phyloP scores from a whole-genome alignment of 805 yeast species.

The Kodamaea restingae region DNA sequence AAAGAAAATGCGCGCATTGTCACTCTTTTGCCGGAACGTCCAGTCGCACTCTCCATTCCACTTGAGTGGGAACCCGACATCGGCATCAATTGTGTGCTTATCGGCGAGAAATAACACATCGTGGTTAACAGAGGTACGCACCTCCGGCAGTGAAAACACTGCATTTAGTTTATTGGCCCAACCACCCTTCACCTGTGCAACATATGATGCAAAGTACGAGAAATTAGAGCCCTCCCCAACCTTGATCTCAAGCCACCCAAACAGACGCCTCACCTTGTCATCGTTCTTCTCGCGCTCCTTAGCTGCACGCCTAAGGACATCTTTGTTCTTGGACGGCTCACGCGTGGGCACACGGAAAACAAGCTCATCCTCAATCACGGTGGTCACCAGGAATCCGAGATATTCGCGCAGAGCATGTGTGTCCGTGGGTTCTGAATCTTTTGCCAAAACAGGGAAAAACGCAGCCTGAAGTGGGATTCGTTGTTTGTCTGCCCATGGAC shows the following conservation, averaged over 20 bases:
- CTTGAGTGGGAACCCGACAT: constrained; percentile 64
- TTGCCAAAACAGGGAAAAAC: constrained; percentile 63
- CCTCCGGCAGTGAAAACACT: constrained; percentile 52
- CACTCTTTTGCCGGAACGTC: constrained; percentile 53
- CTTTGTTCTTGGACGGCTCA: constrained; percentile 73
- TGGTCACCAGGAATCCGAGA: constrained; percentile 51
- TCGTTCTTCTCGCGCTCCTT: constrained; percentile 4
- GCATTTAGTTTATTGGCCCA: constrained; percentile 48
- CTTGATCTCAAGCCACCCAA: constrained; percentile 88
- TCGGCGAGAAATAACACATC: constrained; percentile 67
- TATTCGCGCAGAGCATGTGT: constrained; percentile 46
- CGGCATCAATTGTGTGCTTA: constrained; percentile 50
- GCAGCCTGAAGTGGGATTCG: constrained; percentile 58
- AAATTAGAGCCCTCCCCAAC: constrained; percentile 51
- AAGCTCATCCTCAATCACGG: constrained; percentile 61
- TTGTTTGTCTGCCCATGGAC: constrained; percentile 96
- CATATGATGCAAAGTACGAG: constrained; percentile 43
- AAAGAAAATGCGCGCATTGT: constrained; percentile 55
- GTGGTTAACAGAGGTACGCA: constrained; percentile 85
- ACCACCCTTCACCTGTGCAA: constrained; percentile 51
- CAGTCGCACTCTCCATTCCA: constrained; percentile 83
- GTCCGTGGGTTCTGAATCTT: constrained; percentile 44
- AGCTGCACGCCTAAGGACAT: constrained; percentile 14
- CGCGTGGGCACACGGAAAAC: constrained; percentile 76
- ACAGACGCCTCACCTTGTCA: constrained; percentile 49